These are phyloP conservation scores for Rhododendron molle DNA, from an alignment of 148 eudicot genomes.

Conservation along the genomic window DNA sequence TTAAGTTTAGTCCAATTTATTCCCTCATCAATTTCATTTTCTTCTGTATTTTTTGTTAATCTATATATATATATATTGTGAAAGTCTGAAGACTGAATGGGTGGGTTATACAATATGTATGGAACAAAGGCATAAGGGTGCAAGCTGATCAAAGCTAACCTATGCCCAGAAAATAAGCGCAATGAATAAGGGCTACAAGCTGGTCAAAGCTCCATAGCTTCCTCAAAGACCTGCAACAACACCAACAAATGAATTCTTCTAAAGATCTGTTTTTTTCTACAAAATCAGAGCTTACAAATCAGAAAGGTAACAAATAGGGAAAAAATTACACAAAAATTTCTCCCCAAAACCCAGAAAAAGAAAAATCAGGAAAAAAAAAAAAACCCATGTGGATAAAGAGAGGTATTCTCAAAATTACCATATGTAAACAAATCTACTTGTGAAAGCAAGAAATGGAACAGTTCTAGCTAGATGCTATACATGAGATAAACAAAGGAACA, in stretches of 20 bases:
- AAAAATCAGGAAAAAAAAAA: too few species aligned
- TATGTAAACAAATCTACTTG: background rate
- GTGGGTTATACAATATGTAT: background rate
- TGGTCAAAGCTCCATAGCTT: slow-evolving; percentile 12
- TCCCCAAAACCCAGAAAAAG: background rate
- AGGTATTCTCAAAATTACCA: background rate
- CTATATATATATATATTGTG: background rate
- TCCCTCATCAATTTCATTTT: background rate
- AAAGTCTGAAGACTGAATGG: background rate
- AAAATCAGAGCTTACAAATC: background rate
- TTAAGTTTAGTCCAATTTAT: background rate
- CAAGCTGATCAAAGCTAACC: slow-evolving; percentile 1
- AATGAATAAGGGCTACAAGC: background rate
- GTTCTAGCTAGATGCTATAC: background rate
- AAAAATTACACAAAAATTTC: background rate
- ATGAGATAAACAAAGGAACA: background rate
- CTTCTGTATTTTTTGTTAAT: background rate
- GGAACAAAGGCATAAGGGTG: background rate
- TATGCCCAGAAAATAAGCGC: background rate
- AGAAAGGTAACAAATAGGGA: background rate
- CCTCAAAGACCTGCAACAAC: slow-evolving; percentile 26
- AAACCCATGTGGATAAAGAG: background rate
- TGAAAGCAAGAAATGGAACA: background rate
- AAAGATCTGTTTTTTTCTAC: background rate
- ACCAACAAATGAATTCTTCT: background rate